Percentiles rank a stretch among this genome's conserved stretches.
These are phyloP conservation scores for Ceratobasidium sp. DNA, from an alignment of 1,284 basidiomycete species.

Conservation along the genomic window DNA sequence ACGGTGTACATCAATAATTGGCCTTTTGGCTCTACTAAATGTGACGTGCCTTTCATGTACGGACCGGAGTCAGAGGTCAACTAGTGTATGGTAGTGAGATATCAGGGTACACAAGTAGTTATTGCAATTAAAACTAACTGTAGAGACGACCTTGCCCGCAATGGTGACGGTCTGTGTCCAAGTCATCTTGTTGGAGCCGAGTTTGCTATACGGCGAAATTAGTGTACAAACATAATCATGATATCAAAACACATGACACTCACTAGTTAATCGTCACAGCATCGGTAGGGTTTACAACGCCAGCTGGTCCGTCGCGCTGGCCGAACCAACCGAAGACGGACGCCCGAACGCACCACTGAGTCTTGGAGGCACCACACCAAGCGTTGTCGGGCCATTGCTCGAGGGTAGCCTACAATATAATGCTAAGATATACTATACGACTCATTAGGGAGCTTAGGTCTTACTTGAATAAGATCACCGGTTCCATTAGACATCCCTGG, in stretches of 20 bases:
- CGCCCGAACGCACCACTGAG: slow-evolving; percentile 40
- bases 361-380: slow-evolving; percentile 37
- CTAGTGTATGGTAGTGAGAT: background rate
- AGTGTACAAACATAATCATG: background rate
- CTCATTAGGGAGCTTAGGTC: background rate
- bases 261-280: slow-evolving; percentile 45
- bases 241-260: background rate
- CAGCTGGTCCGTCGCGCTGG: slow-evolving; percentile 38
- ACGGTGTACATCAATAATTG: background rate
- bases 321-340: slow-evolving; percentile 44
- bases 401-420: slow-evolving; percentile 11
- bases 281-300: slow-evolving; percentile 36
- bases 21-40: background rate
- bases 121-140: slow-evolving; percentile 19
- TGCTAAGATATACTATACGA: background rate
- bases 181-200: slow-evolving; percentile 34
- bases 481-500: slow-evolving; percentile 45
- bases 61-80: slow-evolving; percentile 40
- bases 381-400: slow-evolving; percentile 42
- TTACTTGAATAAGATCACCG: slow-evolving; percentile 38
- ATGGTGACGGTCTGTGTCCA: slow-evolving; percentile 43
- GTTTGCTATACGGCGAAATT: background rate
- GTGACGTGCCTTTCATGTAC: slow-evolving; percentile 37
- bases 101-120: background rate
- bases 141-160: slow-evolving; percentile 33